These are phyloP conservation scores for Drosera spatulata DNA, from an alignment of 179 eudicot species.

Conservation along the genomic window DNA sequence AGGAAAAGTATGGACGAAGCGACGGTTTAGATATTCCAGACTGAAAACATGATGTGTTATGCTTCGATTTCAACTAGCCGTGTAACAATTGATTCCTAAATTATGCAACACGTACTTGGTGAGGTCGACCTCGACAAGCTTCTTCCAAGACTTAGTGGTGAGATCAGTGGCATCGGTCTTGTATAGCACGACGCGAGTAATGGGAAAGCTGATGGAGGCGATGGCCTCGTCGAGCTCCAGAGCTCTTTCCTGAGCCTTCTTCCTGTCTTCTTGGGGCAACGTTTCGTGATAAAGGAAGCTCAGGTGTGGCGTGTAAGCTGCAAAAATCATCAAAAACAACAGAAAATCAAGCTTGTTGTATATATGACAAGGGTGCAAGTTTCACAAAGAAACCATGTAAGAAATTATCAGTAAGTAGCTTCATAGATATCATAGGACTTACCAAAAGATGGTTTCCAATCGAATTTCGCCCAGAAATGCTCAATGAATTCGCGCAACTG, in stretches of 20 bases:
- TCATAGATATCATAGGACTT: not conserved
- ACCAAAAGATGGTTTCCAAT: not conserved
- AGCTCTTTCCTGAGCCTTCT: conserved; percentile 65
- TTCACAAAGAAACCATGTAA: no score
- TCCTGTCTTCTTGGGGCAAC: conserved; percentile 66
- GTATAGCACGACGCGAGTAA: conserved; percentile 56
- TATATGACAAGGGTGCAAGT: no score
- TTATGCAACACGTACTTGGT: not conserved
- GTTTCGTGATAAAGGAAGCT: conserved; percentile 76
- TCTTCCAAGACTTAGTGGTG: conserved; percentile 83
- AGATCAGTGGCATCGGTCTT: conserved; percentile 75
- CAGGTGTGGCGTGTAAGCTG: conserved; percentile 98
- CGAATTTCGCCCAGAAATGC: not conserved
- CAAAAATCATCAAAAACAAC: not conserved
- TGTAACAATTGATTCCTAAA: no score
- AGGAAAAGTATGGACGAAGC: no score
- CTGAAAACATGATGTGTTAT: no score
- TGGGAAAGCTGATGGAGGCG: conserved; percentile 46
- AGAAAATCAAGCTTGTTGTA: not conserved
- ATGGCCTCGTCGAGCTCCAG: conserved; percentile 48
- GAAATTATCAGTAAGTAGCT: no score
- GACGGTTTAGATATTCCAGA: no score
- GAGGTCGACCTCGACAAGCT: conserved; percentile 51
- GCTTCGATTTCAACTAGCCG: no score
- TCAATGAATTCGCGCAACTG: not conserved